A percentile compares a stretch with the other conserved stretches of the same genome.
These are phyloP conservation scores for Alloteropsis semialata DNA, from an alignment of 176 grass and related monocot species.

Conservation along the genomic window DNA sequence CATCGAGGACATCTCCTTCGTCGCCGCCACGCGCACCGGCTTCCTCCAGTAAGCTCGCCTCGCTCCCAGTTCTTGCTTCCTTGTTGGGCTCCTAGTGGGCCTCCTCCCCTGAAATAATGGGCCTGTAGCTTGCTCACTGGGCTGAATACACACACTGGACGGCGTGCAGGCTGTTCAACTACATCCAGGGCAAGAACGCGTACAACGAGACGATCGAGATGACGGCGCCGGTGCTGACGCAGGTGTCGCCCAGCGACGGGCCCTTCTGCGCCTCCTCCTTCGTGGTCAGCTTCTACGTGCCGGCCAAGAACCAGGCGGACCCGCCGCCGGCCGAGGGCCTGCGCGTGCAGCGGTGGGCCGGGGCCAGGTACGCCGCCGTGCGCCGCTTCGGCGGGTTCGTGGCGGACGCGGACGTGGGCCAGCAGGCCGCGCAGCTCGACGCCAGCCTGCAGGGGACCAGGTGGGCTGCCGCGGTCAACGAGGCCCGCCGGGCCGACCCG, in stretches of 20 bases:
- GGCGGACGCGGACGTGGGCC: slow-evolving; percentile 48
- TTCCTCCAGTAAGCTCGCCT: slow-evolving; percentile 61
- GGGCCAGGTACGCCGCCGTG: slow-evolving; percentile 55
- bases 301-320: slow-evolving; percentile 64
- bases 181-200: slow-evolving; percentile 86
- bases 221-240: slow-evolving; percentile 84
- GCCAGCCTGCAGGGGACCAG: slow-evolving; percentile 62
- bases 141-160: neutral
- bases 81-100: neutral
- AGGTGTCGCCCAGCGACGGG: slow-evolving; percentile 68
- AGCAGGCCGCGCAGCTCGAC: slow-evolving; percentile 65
- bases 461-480: slow-evolving; percentile 61
- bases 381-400: slow-evolving; percentile 77
- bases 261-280: slow-evolving; percentile 87
- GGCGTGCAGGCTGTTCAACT: slow-evolving; percentile 54
- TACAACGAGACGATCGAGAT: slow-evolving; percentile 76
- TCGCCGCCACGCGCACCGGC: slow-evolving; percentile 71
- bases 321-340: slow-evolving; percentile 71
- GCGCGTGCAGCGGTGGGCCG: slow-evolving; percentile 53
- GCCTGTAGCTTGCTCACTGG: neutral
- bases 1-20: slow-evolving; percentile 93
- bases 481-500: slow-evolving; percentile 33
- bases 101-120: neutral
- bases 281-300: slow-evolving; percentile 85
- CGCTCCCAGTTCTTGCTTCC: neutral